Conservation (phyloP, 2,329 filamentous ascomycete genomes). For the Falciphora oryzae region DNA sequence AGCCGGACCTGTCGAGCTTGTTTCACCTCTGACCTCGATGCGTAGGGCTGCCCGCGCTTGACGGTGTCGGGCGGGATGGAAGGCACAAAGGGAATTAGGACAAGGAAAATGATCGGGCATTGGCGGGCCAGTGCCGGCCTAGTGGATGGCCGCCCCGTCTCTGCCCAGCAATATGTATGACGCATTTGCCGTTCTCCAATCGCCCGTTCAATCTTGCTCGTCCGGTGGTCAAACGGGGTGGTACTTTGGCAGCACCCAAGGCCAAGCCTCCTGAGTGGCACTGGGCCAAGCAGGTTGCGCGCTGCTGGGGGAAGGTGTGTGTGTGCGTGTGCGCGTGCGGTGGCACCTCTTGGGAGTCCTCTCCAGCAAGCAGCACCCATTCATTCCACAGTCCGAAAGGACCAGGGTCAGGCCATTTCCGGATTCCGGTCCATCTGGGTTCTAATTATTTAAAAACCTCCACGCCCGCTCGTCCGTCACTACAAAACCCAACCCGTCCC, state of each 20-base stretch:
- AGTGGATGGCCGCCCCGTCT: neutral
- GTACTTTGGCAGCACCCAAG: neutral
- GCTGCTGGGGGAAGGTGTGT: conserved; percentile 3
- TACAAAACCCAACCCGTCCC: neutral
- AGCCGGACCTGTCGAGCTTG: neutral
- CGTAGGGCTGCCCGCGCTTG: neutral
- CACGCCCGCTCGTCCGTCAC: neutral
- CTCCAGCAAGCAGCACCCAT: conserved; percentile 2
- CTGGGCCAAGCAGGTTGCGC: conserved; percentile 1
- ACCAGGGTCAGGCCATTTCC: conserved; percentile 4
- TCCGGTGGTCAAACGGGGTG: neutral
- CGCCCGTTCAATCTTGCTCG: neutral
- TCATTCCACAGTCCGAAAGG: neutral
- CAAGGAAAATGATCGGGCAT: neutral
- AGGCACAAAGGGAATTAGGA: neutral
- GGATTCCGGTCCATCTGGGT: neutral
- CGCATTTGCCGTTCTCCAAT: conserved; percentile 6
- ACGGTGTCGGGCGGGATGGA: neutral
- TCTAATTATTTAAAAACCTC: conserved; percentile 9
- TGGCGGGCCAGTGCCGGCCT: neutral
- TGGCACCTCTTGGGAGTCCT: conserved; percentile 2
- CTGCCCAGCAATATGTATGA: conserved; percentile 6
- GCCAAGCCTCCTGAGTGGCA: neutral
- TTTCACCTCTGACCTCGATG: neutral
- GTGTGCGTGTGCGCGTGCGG: neutral